phyloP scores from a whole-genome alignment of 1,284 basidiomycete species.

The Cryptococcus sp. region DNA sequence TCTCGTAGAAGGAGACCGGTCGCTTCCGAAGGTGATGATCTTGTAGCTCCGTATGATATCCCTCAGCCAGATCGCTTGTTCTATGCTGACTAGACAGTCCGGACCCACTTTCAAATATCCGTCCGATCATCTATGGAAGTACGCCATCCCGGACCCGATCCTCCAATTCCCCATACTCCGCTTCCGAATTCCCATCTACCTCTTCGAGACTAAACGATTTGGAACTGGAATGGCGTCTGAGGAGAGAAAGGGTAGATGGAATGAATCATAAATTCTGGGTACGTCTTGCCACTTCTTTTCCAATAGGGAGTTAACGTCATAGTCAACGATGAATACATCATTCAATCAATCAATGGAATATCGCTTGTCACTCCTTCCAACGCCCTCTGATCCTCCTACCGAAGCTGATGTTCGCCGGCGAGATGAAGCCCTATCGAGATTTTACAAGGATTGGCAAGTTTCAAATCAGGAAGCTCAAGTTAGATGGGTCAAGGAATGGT shows the following conservation, averaged over 20 bases:
- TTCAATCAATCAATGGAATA: constrained; percentile 34
- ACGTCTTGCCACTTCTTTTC: constrained; percentile 8
- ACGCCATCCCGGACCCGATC: constrained; percentile 24
- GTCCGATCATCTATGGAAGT: constrained; percentile 42
- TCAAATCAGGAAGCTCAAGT: constrained; percentile 29
- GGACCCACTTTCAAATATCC: constrained; percentile 43
- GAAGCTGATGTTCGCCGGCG: constrained; percentile 23
- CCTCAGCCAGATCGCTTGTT: no score
- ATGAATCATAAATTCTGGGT: constrained; percentile 47
- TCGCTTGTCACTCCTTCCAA: constrained; percentile 32
- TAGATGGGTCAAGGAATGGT: constrained; percentile 42
- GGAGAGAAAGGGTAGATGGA: constrained; percentile 40
- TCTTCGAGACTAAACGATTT: constrained; percentile 22
- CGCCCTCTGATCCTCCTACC: constrained; percentile 30
- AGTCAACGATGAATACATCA: constrained; percentile 35
- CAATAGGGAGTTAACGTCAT: background rate
- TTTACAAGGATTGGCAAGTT: constrained; percentile 46
- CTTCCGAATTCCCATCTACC: constrained; percentile 33
- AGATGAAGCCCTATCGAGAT: constrained; percentile 36
- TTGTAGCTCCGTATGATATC: constrained; percentile 36
- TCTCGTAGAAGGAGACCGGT: background rate
- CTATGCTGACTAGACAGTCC: constrained; percentile 19
- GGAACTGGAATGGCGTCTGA: constrained; percentile 38
- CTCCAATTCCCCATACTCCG: constrained; percentile 35
- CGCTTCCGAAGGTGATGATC: constrained; percentile 19